Evolutionary conservation across 129 eudicot genomes (phyloP), one percentile per base, ranked within the genome.

Genomic region (Flaveria bidentis): DNA sequence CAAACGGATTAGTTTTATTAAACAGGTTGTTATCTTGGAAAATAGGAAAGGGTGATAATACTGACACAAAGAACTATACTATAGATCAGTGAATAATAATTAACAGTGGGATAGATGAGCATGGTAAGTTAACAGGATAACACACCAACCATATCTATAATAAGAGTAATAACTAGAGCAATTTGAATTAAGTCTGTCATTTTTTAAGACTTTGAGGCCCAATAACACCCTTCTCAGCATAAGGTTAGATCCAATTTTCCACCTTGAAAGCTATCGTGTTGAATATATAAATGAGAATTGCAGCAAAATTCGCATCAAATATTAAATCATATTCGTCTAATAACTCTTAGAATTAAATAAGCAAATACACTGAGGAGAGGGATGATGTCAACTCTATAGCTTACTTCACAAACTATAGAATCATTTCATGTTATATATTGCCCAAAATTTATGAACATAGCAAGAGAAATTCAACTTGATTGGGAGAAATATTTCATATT

Each of bases 381-480:
- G n/a, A 14, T 0, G 17, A 50, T 50, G n/a, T 14, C 5, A 50
- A 50, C 17, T 50, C 55, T 50, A 50, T 50, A 50, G 55, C 55
- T 50, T 50, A 50, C 55, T 50, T 50, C 55, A 50, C 17, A 50
- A 50, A 50, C 55, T 50, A 50, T 13, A 50, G 62, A 18, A 55
- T 7, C 62, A 55, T 55, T 55, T 55, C 25, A 6, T 55, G 62
- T 55, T 53, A n/a, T n/a, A n/a, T 17, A 17, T 23, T 55, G 62
- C 62, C 11, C 18, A 2, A 28, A 26, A n/a, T 71, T 51, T 44
- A 30, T 60, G 26, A 9, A n/a, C 25, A 6, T 51, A n/a, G 63
- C 33, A 11, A 52, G 25, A 51, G 49, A 49, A 50, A 50, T 61
- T 71, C 42, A 71, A 51, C 63, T 51, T 51, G 49, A 50, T 71